Evolutionary conservation across 805 yeast species (phyloP).

Genomic region (Wickerhamomyces silvicola): DNA sequence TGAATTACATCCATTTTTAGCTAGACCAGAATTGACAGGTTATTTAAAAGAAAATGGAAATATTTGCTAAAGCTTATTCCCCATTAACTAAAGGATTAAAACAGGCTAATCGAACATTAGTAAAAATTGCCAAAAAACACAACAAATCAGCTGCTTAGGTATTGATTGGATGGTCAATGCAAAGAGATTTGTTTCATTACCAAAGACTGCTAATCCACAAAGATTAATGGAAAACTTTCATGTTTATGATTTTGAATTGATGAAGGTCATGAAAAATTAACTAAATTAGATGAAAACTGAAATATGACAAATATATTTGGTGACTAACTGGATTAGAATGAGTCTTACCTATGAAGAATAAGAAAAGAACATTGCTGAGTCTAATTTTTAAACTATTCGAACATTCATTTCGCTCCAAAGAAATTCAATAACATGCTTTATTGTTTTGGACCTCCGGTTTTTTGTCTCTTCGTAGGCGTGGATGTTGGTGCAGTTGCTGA

Average conservation of each 20-base stretch:
- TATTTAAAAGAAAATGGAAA: conserved; percentile 51
- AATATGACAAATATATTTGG: conserved; percentile 3
- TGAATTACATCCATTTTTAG: conserved; percentile 76
- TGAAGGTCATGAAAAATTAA: neutral
- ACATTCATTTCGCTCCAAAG: conserved; percentile 32
- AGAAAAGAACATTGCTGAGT: neutral
- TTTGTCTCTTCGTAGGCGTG: conserved; percentile 13
- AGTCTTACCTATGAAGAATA: conserved; percentile 7
- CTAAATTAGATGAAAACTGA: conserved; percentile 6
- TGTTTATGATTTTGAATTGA: conserved; percentile 42
- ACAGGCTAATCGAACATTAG: conserved; percentile 45
- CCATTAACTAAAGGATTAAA: conserved; percentile 66
- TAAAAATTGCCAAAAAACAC: conserved; percentile 40
- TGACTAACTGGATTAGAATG: conserved; percentile 5
- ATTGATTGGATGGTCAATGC: conserved; percentile 63
- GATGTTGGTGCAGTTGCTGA: neutral
- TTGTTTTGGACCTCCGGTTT: conserved; percentile 26
- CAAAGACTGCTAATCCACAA: conserved; percentile 49
- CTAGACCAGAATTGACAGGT: conserved; percentile 6
- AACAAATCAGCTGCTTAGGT: conserved; percentile 54
- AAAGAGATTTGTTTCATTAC: conserved; percentile 65
- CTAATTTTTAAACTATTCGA: neutral
- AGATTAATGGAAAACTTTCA: conserved; percentile 51
- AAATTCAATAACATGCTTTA: conserved; percentile 43
- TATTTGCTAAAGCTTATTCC: conserved; percentile 55